Percentiles rank a stretch among this genome's conserved stretches.
phyloP scores from a whole-genome alignment of 73 alveolate genomes.

The Durusdinium trenchii region DNA sequence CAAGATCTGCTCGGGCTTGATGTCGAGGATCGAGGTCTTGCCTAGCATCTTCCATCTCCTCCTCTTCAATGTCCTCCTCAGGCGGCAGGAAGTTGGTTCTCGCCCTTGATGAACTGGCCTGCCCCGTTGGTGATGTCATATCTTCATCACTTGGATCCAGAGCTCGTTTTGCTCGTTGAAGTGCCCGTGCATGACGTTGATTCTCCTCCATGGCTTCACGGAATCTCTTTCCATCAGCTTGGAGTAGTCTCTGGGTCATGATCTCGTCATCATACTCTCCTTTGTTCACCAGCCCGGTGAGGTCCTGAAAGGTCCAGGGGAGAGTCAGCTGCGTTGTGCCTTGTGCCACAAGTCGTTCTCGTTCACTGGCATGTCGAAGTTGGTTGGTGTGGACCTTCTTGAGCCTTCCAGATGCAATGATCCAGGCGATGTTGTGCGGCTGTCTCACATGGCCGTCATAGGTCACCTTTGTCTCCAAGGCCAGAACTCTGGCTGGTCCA shows the following conservation, averaged over 20 bases:
- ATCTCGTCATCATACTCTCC: constrained; percentile 27
- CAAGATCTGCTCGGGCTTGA: not conserved
- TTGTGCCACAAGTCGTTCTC: not conserved
- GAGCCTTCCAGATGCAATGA: not conserved
- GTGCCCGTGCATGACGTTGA: not conserved
- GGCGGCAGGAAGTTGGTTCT: not conserved
- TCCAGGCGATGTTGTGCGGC: not conserved
- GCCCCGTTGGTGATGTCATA: not conserved
- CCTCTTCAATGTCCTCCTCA: not conserved
- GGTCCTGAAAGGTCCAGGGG: not conserved
- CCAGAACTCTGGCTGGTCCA: constrained; percentile 33
- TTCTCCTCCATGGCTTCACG: not conserved
- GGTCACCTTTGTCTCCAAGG: constrained; percentile 29
- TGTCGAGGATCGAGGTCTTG: not conserved
- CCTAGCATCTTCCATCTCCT: not conserved
- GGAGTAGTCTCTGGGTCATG: not conserved
- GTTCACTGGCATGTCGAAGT: not conserved
- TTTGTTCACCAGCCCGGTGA: not conserved
- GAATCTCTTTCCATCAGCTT: not conserved
- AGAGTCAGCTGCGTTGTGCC: not conserved
- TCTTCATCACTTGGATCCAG: not conserved
- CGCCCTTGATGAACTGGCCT: not conserved
- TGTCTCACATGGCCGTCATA: constrained; percentile 3
- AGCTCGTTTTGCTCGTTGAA: not conserved
- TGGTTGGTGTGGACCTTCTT: not conserved